Evolutionary conservation across 768 basidiomycete species (phyloP).

Genomic region (Rhizopogon vinicolor): DNA sequence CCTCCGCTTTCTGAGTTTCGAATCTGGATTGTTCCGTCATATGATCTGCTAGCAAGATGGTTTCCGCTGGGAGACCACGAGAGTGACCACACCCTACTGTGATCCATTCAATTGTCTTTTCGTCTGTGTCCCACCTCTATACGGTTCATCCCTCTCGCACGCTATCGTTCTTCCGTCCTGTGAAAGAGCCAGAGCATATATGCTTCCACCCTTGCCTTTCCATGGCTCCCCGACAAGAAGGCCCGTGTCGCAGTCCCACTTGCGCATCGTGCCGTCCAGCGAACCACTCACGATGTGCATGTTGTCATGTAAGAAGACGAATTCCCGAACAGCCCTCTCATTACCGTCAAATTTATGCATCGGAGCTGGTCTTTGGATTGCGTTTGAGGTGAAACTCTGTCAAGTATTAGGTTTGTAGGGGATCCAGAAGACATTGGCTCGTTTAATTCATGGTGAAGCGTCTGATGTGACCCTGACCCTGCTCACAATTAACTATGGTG

Average conservation of each 20-base stretch:
- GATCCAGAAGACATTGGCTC: too few species aligned
- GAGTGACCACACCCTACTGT: constrained; percentile 19
- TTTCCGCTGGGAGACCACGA: constrained; percentile 37
- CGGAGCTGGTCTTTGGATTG: not conserved
- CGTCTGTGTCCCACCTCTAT: constrained; percentile 1
- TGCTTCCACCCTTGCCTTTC: not conserved
- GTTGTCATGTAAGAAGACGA: not conserved
- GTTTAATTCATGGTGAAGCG: too few species aligned
- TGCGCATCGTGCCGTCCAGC: not conserved
- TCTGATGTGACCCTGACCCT: too few species aligned
- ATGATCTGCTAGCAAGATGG: constrained; percentile 33
- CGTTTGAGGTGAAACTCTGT: too few species aligned
- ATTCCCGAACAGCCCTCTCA: not conserved
- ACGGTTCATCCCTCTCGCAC: constrained; percentile 12
- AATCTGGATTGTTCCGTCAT: constrained; percentile 18
- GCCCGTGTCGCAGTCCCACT: not conserved
- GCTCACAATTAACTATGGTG: too few species aligned
- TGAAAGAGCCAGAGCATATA: constrained; percentile 1
- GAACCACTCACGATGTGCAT: not conserved
- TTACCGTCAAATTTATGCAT: not conserved
- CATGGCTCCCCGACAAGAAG: not conserved
- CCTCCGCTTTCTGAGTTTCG: not conserved
- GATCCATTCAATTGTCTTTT: not conserved
- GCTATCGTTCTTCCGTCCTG: constrained; percentile 2
- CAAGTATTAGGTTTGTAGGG: too few species aligned